Evolutionary conservation across 2,329 filamentous ascomycete genomes (phyloP).

Genomic region (Colletotrichum noveboracense): DNA sequence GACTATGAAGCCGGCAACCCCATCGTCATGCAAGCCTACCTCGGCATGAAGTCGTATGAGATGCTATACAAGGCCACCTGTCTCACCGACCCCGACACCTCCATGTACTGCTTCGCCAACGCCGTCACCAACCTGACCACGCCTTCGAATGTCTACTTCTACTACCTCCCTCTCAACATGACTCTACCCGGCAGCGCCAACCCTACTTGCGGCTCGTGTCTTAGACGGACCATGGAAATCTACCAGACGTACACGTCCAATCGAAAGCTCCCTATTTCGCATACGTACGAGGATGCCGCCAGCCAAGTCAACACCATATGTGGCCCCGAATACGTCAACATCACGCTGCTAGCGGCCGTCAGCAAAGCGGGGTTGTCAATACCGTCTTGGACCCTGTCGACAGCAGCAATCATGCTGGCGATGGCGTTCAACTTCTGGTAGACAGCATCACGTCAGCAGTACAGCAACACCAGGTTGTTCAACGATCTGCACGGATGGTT

Average conservation of each 20-base stretch:
- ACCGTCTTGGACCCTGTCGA: slow-evolving; percentile 8
- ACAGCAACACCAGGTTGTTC: not conserved
- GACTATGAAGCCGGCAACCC: slow-evolving; percentile 74
- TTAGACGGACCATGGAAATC: slow-evolving; percentile 81
- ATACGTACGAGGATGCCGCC: slow-evolving; percentile 75
- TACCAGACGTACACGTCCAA: slow-evolving; percentile 75
- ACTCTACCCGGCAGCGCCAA: slow-evolving; percentile 67
- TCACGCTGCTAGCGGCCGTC: slow-evolving; percentile 49
- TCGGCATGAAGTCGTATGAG: slow-evolving; percentile 78
- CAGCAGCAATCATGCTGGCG: not conserved
- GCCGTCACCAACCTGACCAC: slow-evolving; percentile 79
- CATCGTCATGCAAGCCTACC: slow-evolving; percentile 75
- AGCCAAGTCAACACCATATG: slow-evolving; percentile 73
- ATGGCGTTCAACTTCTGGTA: not conserved
- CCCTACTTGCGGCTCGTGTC: slow-evolving; percentile 79
- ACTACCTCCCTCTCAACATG: slow-evolving; percentile 83
- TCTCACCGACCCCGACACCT: slow-evolving; percentile 68
- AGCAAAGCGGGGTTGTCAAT: slow-evolving; percentile 24
- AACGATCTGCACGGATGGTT: not conserved
- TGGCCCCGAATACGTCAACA: slow-evolving; percentile 62
- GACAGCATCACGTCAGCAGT: not conserved
- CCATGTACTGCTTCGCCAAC: slow-evolving; percentile 81
- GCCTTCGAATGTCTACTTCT: slow-evolving; percentile 78
- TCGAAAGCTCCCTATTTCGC: slow-evolving; percentile 67
- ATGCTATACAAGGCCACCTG: slow-evolving; percentile 83